Conservation (phyloP, 1,284 basidiomycete species). For the Apiotrichum laibachii region DNA sequence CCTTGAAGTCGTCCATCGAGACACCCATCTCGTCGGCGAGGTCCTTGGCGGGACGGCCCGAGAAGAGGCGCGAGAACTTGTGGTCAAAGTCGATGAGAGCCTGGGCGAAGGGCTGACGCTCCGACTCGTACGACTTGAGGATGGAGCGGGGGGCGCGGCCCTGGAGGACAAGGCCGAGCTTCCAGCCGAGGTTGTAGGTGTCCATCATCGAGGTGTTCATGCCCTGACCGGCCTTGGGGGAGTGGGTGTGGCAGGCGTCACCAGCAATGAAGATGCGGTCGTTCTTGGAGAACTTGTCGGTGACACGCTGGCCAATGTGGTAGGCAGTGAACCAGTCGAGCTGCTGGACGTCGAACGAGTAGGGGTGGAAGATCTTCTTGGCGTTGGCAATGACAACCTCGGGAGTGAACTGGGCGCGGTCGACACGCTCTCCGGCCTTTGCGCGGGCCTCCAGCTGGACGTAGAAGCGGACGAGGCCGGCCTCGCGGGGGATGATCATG, state of each 20-base stretch:
- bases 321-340: constrained; percentile 48
- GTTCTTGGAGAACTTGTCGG: constrained; percentile 23
- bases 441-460: constrained; percentile 21
- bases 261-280: constrained; percentile 43
- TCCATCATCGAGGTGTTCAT: constrained; percentile 44
- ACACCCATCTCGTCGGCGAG: constrained; percentile 22
- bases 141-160: constrained; percentile 47
- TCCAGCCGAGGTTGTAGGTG: constrained; percentile 54
- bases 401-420: constrained; percentile 31
- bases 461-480: constrained; percentile 27
- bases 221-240: constrained; percentile 43
- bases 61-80: constrained; percentile 38
- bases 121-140: constrained; percentile 54
- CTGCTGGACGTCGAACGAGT: constrained; percentile 35
- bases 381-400: constrained; percentile 37
- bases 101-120: constrained; percentile 44
- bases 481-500: constrained; percentile 27
- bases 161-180: constrained; percentile 54
- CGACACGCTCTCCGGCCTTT: constrained; percentile 19
- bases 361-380: constrained; percentile 40
- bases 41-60: constrained; percentile 23
- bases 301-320: constrained; percentile 44
- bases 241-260: constrained; percentile 45
- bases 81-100: constrained; percentile 42
- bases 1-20: constrained; percentile 25